phyloP scores from a whole-genome alignment of 169 alveolate genomes.

The Plasmodium yoelii region DNA sequence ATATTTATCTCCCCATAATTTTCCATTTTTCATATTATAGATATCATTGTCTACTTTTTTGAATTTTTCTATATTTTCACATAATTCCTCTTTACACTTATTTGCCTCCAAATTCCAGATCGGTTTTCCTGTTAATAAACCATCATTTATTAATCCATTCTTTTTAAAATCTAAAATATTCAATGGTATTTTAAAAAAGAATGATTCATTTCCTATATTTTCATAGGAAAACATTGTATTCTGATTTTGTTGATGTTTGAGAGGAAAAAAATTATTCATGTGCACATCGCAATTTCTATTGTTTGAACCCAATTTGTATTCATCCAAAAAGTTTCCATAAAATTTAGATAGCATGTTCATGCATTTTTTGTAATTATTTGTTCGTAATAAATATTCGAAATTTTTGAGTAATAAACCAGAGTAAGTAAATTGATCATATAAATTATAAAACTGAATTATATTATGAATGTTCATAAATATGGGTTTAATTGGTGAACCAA shows the following conservation, averaged over 20 bases:
- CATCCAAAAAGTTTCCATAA: conserved; percentile 14
- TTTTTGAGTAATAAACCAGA: conserved; percentile 68
- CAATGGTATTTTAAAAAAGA: conserved; percentile 65
- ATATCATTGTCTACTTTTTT: neutral
- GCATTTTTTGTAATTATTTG: conserved; percentile 37
- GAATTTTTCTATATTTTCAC: too few species aligned
- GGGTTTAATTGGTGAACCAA: conserved; percentile 68
- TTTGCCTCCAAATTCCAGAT: neutral
- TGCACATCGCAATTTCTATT: neutral
- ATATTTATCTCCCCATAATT: neutral
- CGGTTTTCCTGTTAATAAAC: neutral
- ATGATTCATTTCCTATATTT: neutral
- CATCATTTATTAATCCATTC: neutral
- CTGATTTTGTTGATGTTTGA: neutral
- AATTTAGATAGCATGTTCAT: conserved; percentile 15
- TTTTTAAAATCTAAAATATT: conserved; percentile 37
- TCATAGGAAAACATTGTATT: neutral
- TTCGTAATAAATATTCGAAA: conserved; percentile 39
- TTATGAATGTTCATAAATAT: conserved; percentile 57
- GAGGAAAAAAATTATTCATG: too few species aligned
- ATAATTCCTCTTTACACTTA: neutral
- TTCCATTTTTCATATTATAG: neutral
- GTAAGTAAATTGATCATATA: conserved; percentile 68
- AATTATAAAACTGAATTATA: conserved; percentile 26
- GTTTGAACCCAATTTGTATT: neutral